A percentile compares a stretch with the other conserved stretches of the same genome.
phyloP scores from a whole-genome alignment of 352 stramenopile species.

The Plasmopara halstedii region DNA sequence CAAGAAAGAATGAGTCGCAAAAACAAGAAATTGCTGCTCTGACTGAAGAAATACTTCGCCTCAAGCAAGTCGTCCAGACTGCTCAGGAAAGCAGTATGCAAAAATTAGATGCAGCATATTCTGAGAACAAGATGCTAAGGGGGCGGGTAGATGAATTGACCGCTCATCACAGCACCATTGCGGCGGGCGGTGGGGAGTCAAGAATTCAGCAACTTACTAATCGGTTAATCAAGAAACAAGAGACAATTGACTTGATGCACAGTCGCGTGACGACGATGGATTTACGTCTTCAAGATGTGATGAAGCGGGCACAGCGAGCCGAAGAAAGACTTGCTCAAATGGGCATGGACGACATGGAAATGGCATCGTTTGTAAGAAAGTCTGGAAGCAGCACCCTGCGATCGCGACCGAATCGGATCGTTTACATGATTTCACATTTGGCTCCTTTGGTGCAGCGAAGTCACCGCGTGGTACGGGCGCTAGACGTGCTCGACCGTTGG shows the following conservation, averaged over 20 bases:
- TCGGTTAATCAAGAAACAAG: conserved; percentile 75
- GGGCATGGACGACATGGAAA: conserved; percentile 58
- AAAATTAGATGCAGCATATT: conserved; percentile 28
- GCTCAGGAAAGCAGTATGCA: conserved; percentile 28
- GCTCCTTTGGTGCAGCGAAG: conserved; percentile 67
- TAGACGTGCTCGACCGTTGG: conserved; percentile 67
- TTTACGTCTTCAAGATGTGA: conserved; percentile 52
- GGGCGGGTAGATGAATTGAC: conserved; percentile 34
- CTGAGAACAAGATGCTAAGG: conserved; percentile 42
- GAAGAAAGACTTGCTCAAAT: conserved; percentile 58
- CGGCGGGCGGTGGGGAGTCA: conserved; percentile 34
- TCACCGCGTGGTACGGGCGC: conserved; percentile 45
- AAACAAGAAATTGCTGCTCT: conserved; percentile 58
- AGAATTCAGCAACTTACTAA: conserved; percentile 76
- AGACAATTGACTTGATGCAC: conserved; percentile 58
- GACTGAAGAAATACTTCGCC: conserved; percentile 39
- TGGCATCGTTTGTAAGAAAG: conserved; percentile 42
- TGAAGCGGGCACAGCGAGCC: conserved; percentile 30
- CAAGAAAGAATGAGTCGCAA: conserved; percentile 52
- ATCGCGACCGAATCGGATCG: conserved; percentile 55
- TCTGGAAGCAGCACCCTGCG: conserved; percentile 17
- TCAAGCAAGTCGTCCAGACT: conserved; percentile 34
- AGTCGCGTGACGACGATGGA: conserved; percentile 66
- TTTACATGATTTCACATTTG: conserved; percentile 49
- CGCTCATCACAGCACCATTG: conserved; percentile 9